A percentile compares a stretch with the other conserved stretches of the same genome.
Conservation (phyloP, 1,139 yeast genomes). For the Sugiyamaella sp. region DNA sequence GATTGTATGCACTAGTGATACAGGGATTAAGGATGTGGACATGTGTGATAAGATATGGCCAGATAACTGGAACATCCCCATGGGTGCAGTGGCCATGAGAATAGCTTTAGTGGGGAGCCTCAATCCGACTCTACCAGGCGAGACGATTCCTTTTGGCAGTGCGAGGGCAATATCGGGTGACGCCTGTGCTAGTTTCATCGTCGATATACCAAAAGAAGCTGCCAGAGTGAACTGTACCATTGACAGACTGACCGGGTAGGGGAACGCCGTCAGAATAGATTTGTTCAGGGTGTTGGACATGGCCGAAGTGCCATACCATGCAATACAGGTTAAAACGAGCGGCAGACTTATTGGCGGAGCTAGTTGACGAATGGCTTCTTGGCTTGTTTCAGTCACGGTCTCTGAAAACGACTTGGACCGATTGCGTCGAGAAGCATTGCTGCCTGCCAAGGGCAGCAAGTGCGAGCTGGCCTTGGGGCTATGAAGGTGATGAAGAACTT, state of each 20-base stretch:
- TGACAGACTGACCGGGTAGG: slow-evolving; percentile 82
- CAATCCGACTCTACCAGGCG: slow-evolving; percentile 38
- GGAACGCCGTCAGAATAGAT: slow-evolving; percentile 65
- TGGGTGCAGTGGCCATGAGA: slow-evolving; percentile 74
- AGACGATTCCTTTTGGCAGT: slow-evolving; percentile 40
- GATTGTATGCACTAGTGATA: slow-evolving; percentile 87
- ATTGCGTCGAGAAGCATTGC: slow-evolving; percentile 3
- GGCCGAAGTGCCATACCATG: slow-evolving; percentile 85
- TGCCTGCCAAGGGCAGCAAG: neutral
- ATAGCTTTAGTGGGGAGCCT: slow-evolving; percentile 57
- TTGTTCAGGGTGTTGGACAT: slow-evolving; percentile 81
- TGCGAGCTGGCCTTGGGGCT: neutral
- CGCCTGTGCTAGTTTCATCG: slow-evolving; percentile 33
- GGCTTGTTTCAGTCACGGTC: slow-evolving; percentile 32
- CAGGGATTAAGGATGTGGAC: slow-evolving; percentile 86
- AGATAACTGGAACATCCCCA: slow-evolving; percentile 89
- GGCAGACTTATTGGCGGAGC: slow-evolving; percentile 45
- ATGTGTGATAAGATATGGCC: slow-evolving; percentile 91
- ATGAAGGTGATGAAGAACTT: slow-evolving; percentile 13
- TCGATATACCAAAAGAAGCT: slow-evolving; percentile 57
- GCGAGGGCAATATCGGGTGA: slow-evolving; percentile 27
- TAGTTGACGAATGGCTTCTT: slow-evolving; percentile 40
- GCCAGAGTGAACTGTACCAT: slow-evolving; percentile 81
- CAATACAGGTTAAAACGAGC: slow-evolving; percentile 55
- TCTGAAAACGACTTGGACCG: slow-evolving; percentile 31